A percentile compares a stretch with the other conserved stretches of the same genome.
These are phyloP conservation scores for Angophora floribunda DNA, from an alignment of 345 rosid species.

Conservation along the genomic window DNA sequence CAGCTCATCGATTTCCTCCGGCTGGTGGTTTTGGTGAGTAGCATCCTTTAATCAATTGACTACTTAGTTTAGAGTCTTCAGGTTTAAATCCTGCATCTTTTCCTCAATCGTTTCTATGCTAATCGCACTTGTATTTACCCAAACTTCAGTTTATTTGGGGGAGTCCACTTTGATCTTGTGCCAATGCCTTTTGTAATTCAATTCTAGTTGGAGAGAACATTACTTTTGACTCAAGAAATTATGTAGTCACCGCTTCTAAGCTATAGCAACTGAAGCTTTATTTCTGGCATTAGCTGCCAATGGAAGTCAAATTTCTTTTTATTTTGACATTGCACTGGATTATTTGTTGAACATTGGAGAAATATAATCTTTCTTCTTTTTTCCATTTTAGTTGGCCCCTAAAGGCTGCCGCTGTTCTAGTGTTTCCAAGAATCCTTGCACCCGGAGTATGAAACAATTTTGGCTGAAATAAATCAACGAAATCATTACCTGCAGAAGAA, in stretches of 20 bases:
- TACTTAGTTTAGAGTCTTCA: background rate
- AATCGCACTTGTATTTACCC: background rate
- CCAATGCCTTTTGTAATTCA: background rate
- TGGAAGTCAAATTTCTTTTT: background rate
- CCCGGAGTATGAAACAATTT: background rate
- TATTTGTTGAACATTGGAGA: background rate
- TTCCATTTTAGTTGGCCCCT: background rate
- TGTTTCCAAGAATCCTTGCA: background rate
- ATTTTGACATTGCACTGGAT: background rate
- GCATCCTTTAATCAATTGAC: background rate
- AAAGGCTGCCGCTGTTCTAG: background rate
- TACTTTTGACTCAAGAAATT: background rate
- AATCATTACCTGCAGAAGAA: background rate
- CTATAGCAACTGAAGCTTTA: background rate
- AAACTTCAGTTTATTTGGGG: background rate
- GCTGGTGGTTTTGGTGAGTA: constrained; percentile 98
- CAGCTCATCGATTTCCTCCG: constrained; percentile 94
- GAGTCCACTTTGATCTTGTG: background rate
- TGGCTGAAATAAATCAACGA: background rate
- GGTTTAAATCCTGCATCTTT: background rate
- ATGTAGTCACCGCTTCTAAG: background rate
- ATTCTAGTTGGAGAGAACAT: background rate
- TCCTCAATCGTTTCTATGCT: background rate
- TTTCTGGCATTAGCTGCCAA: background rate
- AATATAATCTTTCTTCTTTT: background rate